These are phyloP conservation scores for Phytopythium kandeliae DNA, from an alignment of 352 stramenopile species.

Conservation along the genomic window DNA sequence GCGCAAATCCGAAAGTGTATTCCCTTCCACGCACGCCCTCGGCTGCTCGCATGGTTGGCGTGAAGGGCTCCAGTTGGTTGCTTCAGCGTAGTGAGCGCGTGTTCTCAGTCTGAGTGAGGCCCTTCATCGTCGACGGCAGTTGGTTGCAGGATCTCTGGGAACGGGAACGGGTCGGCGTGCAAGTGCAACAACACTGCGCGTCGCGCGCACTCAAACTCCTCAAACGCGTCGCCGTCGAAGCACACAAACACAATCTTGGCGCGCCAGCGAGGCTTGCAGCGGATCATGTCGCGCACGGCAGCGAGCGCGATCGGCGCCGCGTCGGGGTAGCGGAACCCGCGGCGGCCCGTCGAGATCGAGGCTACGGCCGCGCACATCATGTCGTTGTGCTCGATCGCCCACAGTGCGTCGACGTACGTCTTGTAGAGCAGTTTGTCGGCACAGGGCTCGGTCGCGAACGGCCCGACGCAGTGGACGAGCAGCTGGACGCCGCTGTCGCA, in stretches of 20 bases:
- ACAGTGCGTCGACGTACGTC: slow-evolving; percentile 46
- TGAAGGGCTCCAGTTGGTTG: no score
- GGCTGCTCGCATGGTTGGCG: no score
- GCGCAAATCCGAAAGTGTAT: no score
- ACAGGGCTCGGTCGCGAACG: slow-evolving; percentile 1
- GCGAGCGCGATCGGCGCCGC: slow-evolving; percentile 34
- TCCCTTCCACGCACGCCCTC: no score
- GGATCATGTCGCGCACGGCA: slow-evolving; percentile 38
- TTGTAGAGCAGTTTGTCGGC: slow-evolving; percentile 30
- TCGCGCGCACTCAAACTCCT: slow-evolving; percentile 25
- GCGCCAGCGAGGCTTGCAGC: slow-evolving; percentile 19
- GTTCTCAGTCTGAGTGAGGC: no score
- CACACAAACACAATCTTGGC: slow-evolving; percentile 49
- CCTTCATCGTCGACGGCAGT: not conserved
- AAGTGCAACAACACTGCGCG: slow-evolving; percentile 10
- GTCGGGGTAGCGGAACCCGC: slow-evolving; percentile 24
- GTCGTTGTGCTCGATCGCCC: slow-evolving; percentile 18
- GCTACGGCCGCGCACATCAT: slow-evolving; percentile 39
- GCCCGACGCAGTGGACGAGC: slow-evolving; percentile 59
- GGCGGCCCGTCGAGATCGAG: slow-evolving; percentile 47
- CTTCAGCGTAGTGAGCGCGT: no score
- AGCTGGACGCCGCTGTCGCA: slow-evolving; percentile 32
- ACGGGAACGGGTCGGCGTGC: slow-evolving; percentile 9
- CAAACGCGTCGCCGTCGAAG: slow-evolving; percentile 29
- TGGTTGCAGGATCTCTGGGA: slow-evolving; percentile 9